Conservation (phyloP, 768 basidiomycete genomes). For the Leccinum olivaceopallidum region DNA sequence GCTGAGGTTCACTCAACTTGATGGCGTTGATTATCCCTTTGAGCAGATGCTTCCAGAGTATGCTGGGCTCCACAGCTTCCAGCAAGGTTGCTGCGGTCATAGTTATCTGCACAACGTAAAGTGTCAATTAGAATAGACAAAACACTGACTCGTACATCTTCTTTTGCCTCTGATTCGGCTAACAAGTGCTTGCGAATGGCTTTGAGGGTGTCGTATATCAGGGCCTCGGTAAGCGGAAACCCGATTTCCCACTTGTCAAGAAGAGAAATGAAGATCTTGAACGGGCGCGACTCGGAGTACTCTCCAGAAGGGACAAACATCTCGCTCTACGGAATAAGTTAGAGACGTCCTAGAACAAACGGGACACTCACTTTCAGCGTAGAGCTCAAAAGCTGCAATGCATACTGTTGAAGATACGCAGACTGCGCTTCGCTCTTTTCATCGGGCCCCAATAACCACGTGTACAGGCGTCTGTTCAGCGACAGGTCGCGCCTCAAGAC, state of each 20-base stretch:
- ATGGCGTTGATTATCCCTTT: slow-evolving; percentile 56
- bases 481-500: slow-evolving; percentile 92
- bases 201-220: slow-evolving; percentile 79
- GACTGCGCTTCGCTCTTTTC: slow-evolving; percentile 78
- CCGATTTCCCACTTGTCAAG: slow-evolving; percentile 99
- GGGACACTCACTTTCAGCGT: slow-evolving; percentile 61
- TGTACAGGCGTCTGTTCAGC: slow-evolving; percentile 87
- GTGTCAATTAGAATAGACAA: slow-evolving; percentile 1
- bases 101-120: slow-evolving; percentile 46
- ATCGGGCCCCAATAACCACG: slow-evolving; percentile 87
- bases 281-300: slow-evolving; percentile 81
- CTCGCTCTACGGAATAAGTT: slow-evolving; percentile 52
- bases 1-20: slow-evolving; percentile 37
- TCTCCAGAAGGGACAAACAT: slow-evolving; percentile 73
- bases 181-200: slow-evolving; percentile 62
- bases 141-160: slow-evolving; percentile 52
- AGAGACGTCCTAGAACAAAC: slow-evolving; percentile 6
- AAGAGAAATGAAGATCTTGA: slow-evolving; percentile 93
- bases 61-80: slow-evolving; percentile 88
- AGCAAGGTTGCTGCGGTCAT: slow-evolving; percentile 88
- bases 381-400: slow-evolving; percentile 65
- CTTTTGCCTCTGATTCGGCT: slow-evolving; percentile 49
- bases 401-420: slow-evolving; percentile 64
- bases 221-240: slow-evolving; percentile 67
- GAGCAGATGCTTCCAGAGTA: slow-evolving; percentile 83